These are phyloP conservation scores for Lipomyces yamadae DNA, from an alignment of 805 yeast species.

Conservation along the genomic window DNA sequence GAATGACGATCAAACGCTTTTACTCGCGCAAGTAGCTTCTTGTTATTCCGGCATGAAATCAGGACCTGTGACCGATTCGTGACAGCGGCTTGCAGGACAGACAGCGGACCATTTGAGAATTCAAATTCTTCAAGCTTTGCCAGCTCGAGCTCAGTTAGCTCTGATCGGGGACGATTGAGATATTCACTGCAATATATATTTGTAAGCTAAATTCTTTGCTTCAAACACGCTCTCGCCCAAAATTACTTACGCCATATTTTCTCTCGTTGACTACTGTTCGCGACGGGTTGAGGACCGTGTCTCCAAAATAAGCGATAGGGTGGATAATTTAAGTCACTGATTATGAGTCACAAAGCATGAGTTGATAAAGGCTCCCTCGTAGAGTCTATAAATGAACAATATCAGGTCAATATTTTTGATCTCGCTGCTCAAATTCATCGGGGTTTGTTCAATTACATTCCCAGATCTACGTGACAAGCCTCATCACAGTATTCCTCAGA, in stretches of 20 bases:
- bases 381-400: neutral
- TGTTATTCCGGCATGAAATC: slow-evolving; percentile 90
- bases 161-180: slow-evolving; percentile 74
- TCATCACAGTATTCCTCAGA: neutral
- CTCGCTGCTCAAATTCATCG: neutral
- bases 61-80: slow-evolving; percentile 75
- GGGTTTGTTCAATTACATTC: neutral
- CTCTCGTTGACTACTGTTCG: too few species aligned
- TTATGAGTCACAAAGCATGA: neutral
- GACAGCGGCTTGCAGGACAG: slow-evolving; percentile 82
- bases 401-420: neutral
- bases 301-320: too few species aligned
- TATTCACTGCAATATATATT: slow-evolving; percentile 58
- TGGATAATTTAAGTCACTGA: neutral
- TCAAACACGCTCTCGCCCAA: too few species aligned
- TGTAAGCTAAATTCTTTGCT: neutral
- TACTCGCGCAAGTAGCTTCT: slow-evolving; percentile 85
- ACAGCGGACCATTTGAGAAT: slow-evolving; percentile 87
- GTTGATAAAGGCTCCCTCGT: neutral
- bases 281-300: too few species aligned
- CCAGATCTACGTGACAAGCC: neutral
- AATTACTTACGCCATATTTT: neutral
- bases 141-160: slow-evolving; percentile 77
- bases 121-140: slow-evolving; percentile 87
- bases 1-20: slow-evolving; percentile 96